These are phyloP conservation scores for Pestalotiopsis sp. DNA, from an alignment of 2,329 filamentous ascomycete genomes.

Conservation along the genomic window DNA sequence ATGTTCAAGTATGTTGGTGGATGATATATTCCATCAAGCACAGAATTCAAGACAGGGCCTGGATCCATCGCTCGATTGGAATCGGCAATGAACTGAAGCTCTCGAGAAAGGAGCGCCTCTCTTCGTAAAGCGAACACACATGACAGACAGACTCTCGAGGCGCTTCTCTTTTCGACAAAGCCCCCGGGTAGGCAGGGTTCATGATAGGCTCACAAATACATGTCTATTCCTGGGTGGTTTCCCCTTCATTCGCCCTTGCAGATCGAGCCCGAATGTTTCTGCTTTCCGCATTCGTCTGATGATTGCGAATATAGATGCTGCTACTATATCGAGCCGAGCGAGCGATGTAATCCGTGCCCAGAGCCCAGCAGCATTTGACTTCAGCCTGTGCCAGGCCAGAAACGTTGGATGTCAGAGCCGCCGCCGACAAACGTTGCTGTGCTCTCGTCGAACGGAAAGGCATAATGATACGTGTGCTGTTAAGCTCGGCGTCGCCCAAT, in stretches of 20 bases:
- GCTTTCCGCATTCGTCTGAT: neutral
- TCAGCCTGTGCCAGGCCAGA: neutral
- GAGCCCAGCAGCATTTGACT: neutral
- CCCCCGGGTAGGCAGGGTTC: neutral
- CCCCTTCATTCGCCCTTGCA: neutral
- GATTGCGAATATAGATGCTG: too few relatives aligned
- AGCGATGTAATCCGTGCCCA: too few relatives aligned
- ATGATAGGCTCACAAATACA: neutral
- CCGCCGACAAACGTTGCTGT: neutral
- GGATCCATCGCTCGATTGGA: neutral
- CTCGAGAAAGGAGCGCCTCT: neutral
- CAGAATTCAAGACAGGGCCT: neutral
- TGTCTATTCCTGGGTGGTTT: neutral
- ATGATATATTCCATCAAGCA: neutral
- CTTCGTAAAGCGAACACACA: neutral
- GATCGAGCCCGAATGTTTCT: neutral
- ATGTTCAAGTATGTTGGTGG: neutral
- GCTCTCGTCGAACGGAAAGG: neutral
- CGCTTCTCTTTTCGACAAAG: neutral
- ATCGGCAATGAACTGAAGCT: neutral
- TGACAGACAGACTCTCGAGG: neutral
- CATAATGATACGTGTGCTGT: neutral
- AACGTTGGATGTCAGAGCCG: neutral
- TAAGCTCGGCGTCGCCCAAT: neutral
- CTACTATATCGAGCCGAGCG: too few relatives aligned